These are phyloP conservation scores for Hypoxylon lienhwacheense DNA, from an alignment of 495 filamentous ascomycete species.

Conservation along the genomic window DNA sequence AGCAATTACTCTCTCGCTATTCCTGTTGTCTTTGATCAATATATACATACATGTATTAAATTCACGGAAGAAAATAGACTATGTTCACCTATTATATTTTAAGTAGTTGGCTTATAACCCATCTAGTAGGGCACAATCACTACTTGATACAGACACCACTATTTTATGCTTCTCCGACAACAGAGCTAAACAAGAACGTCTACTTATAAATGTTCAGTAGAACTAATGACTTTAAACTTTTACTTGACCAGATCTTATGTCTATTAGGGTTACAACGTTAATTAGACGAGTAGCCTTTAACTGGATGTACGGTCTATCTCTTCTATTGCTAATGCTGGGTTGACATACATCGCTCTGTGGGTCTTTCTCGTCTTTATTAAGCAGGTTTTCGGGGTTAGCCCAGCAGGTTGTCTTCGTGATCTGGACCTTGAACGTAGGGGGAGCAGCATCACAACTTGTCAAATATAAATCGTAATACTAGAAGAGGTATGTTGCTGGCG, in stretches of 20 bases:
- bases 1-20: too few species aligned
- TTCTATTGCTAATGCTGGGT: constrained; percentile 48
- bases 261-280: constrained; percentile 63
- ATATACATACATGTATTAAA: too few species aligned
- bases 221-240: constrained; percentile 17
- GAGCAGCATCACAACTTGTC: constrained; percentile 57
- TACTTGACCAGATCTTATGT: constrained; percentile 49
- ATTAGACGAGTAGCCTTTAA: constrained; percentile 66
- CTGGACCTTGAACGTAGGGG: constrained; percentile 56
- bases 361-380: constrained; percentile 44
- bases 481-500: constrained; percentile 53
- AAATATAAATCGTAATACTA: constrained; percentile 51
- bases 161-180: too few species aligned
- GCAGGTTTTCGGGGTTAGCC: constrained; percentile 59
- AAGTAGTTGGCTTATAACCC: constrained; percentile 11
- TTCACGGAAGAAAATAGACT: too few species aligned
- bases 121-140: constrained; percentile 8
- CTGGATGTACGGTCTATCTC: constrained; percentile 52
- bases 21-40: too few species aligned
- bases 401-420: constrained; percentile 54
- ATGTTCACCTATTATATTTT: constrained; percentile 1
- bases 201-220: background rate
- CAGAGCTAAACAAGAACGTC: too few species aligned
- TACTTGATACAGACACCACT: too few species aligned
- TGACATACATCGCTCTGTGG: constrained; percentile 51